phyloP scores from a whole-genome alignment of 139 green algal species.

The Coccomyxa sp. region DNA sequence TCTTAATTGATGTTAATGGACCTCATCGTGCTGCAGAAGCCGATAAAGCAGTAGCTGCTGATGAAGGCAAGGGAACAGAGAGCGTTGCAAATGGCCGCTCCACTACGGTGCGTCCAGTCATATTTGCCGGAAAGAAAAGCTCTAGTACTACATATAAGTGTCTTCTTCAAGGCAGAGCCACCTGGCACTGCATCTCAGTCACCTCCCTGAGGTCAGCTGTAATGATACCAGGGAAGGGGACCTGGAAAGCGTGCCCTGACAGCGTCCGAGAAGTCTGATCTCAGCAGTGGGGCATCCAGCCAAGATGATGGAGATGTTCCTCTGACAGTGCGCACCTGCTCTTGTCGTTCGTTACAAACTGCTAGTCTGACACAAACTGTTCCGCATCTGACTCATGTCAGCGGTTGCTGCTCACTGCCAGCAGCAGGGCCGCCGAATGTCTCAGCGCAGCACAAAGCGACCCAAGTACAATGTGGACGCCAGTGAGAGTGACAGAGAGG shows the following conservation, averaged over 20 bases:
- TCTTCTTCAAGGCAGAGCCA: background rate
- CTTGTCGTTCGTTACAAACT: no score
- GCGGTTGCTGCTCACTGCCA: background rate
- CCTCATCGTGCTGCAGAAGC: background rate
- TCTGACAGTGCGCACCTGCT: no score
- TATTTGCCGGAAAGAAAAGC: background rate
- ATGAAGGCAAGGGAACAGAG: background rate
- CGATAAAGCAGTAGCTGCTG: background rate
- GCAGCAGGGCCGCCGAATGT: background rate
- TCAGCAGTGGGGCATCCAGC: no score
- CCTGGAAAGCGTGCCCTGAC: background rate
- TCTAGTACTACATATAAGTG: background rate
- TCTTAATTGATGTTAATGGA: background rate
- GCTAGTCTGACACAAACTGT: no score
- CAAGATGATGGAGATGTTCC: background rate
- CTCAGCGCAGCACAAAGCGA: constrained; percentile 1
- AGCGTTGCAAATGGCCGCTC: background rate
- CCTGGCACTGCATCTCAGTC: background rate
- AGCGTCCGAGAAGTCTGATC: background rate
- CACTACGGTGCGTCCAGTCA: background rate
- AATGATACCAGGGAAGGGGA: background rate
- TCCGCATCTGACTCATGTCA: background rate
- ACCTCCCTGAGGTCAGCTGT: background rate
- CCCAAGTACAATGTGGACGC: constrained; percentile 1
- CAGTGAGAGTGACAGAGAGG: background rate